Percentiles rank a stretch among this genome's conserved stretches.
Conservation (phyloP, 2,329 filamentous ascomycete species). For the Aureobasidium sp. region DNA sequence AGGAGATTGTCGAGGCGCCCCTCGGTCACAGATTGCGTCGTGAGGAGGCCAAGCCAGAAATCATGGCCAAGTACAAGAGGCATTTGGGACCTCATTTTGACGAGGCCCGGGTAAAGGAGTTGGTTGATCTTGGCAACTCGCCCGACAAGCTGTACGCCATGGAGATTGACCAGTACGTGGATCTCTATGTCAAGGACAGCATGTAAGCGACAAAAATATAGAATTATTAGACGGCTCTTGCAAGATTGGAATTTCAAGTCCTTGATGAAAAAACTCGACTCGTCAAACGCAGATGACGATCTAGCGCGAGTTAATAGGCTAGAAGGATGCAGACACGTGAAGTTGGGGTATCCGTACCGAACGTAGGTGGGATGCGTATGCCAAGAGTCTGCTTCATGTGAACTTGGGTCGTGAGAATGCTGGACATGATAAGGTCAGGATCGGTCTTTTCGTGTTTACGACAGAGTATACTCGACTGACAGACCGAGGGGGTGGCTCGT, state of each 20-base stretch:
- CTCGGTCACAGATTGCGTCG: slow-evolving; percentile 84
- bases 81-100: slow-evolving; percentile 80
- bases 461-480: background rate
- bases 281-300: background rate
- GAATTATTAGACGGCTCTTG: background rate
- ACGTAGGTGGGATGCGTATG: background rate
- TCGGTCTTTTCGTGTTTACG: background rate
- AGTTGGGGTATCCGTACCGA: background rate
- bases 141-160: slow-evolving; percentile 66
- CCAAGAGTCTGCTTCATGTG: background rate
- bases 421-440: background rate
- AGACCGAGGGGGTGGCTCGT: no score
- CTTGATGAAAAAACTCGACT: background rate
- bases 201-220: slow-evolving; percentile 9
- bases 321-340: background rate
- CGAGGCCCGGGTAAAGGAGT: slow-evolving; percentile 67
- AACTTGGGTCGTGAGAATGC: background rate
- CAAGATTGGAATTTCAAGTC: background rate
- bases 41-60: slow-evolving; percentile 96
- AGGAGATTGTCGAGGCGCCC: slow-evolving; percentile 88
- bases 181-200: slow-evolving; percentile 61
- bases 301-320: background rate
- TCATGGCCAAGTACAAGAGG: slow-evolving; percentile 89
- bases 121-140: slow-evolving; percentile 73
- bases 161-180: slow-evolving; percentile 87